A percentile compares a stretch with the other conserved stretches of the same genome.
Evolutionary conservation across 2,329 filamentous ascomycete genomes (phyloP).

Genomic region (Trichoderma brevicompactum): DNA sequence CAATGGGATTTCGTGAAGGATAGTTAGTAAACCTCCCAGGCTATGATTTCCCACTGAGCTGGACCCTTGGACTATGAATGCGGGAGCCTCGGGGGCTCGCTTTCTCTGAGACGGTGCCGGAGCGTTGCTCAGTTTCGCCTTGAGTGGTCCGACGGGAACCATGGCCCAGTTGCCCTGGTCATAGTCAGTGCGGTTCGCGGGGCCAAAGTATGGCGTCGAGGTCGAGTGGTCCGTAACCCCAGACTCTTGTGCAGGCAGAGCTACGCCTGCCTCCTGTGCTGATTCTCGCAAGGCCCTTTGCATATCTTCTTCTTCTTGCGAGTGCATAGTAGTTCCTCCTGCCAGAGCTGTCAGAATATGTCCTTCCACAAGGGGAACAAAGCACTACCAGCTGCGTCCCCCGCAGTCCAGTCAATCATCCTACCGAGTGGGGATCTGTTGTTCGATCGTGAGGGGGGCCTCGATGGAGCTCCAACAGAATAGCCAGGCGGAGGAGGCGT

Average conservation of each 20-base stretch:
- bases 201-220: conserved; percentile 59
- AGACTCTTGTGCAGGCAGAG: conserved; percentile 51
- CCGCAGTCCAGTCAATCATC: conserved; percentile 53
- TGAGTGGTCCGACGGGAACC: conserved; percentile 49
- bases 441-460: conserved; percentile 65
- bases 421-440: conserved; percentile 61
- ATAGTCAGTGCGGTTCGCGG: conserved; percentile 61
- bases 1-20: conserved; percentile 63
- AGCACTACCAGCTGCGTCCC: conserved; percentile 48
- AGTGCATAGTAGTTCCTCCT: conserved; percentile 45
- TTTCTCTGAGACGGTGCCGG: conserved; percentile 50
- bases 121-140: conserved; percentile 32
- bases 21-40: conserved; percentile 60
- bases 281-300: conserved; percentile 62
- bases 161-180: conserved; percentile 63
- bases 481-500: conserved; percentile 49
- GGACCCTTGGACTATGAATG: conserved; percentile 52
- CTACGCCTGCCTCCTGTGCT: conserved; percentile 55
- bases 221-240: conserved; percentile 51
- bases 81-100: conserved; percentile 50
- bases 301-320: conserved; percentile 60
- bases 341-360: conserved; percentile 36
- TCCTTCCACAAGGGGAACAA: conserved; percentile 14
- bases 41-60: conserved; percentile 45
- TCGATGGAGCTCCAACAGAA: conserved; percentile 55